Percentiles rank a stretch among this genome's conserved stretches.
Evolutionary conservation across 257 asterid species (phyloP).

Genomic region (Pogostemon cablin): DNA sequence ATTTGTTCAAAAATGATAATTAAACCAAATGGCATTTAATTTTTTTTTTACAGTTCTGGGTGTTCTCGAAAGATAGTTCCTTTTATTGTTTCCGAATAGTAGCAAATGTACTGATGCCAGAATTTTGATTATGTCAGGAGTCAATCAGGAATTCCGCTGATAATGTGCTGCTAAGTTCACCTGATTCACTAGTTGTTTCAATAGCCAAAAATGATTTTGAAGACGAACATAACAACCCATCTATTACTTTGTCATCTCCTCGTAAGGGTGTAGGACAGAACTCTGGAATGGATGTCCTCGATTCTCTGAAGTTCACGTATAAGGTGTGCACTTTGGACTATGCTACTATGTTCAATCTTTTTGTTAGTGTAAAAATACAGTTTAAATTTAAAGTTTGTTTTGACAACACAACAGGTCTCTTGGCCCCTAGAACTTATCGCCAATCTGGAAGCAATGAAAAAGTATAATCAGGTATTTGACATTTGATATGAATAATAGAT

Average conservation of each 20-base stretch:
- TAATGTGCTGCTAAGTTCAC: constrained; percentile 67
- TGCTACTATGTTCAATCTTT: constrained; percentile 19
- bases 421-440: constrained; percentile 99
- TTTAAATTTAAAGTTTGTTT: constrained; percentile 25
- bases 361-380: constrained; percentile 8
- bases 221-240: constrained; percentile 55
- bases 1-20: constrained; percentile 4
- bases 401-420: constrained; percentile 58
- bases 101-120: constrained; percentile 33
- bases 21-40: constrained; percentile 27
- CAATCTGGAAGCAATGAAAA: constrained; percentile 82
- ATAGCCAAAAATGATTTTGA: constrained; percentile 56
- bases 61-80: not conserved
- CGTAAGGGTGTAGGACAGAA: constrained; percentile 67
- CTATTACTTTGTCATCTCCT: constrained; percentile 59
- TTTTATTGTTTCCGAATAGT: constrained; percentile 24
- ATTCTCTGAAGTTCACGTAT: constrained; percentile 78
- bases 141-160: constrained; percentile 94
- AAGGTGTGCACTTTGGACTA: constrained; percentile 53
- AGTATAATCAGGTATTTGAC: constrained; percentile 82
- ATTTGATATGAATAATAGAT: constrained; percentile 10
- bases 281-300: constrained; percentile 78
- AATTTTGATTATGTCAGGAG: constrained; percentile 59
- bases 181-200: constrained; percentile 84
- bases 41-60: not conserved